A percentile compares a stretch with the other conserved stretches of the same genome.
These are phyloP conservation scores for Scedosporium boydii DNA, from an alignment of 2,329 filamentous ascomycete genomes.

Conservation along the genomic window DNA sequence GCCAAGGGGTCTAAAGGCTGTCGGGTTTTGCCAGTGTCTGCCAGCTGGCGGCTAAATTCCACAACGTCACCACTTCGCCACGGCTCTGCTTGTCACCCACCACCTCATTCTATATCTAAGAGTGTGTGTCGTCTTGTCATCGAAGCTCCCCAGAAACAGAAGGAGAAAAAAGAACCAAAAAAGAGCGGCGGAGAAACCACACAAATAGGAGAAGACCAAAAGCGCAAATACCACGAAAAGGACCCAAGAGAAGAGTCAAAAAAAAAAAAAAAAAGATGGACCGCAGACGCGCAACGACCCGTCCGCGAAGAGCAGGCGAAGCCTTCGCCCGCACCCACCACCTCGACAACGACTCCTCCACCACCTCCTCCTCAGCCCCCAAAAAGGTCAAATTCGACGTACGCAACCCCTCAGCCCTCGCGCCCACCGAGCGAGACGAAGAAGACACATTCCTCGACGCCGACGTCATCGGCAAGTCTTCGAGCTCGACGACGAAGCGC, in stretches of 20 bases:
- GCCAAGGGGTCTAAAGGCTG: too few relatives aligned
- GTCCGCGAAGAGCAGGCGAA: slow-evolving; percentile 77
- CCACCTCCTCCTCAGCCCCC: slow-evolving; percentile 26
- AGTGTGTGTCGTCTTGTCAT: too few relatives aligned
- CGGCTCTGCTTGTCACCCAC: too few relatives aligned
- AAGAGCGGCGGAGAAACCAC: too few relatives aligned
- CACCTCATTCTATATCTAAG: too few relatives aligned
- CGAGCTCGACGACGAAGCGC: slow-evolving; percentile 67
- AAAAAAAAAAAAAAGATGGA: slow-evolving; percentile 40
- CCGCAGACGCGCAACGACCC: slow-evolving; percentile 53
- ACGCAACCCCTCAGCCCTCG: slow-evolving; percentile 87
- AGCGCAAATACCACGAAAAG: too few relatives aligned
- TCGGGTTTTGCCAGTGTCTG: too few relatives aligned
- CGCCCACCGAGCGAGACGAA: slow-evolving; percentile 67
- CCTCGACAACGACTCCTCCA: slow-evolving; percentile 37
- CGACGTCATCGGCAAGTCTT: slow-evolving; percentile 78
- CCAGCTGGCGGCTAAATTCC: too few relatives aligned
- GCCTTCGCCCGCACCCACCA: slow-evolving; percentile 69
- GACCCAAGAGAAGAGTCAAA: neutral
- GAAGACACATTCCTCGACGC: slow-evolving; percentile 62
- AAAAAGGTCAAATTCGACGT: slow-evolving; percentile 91
- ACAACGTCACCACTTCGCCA: too few relatives aligned
- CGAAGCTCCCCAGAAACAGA: too few relatives aligned
- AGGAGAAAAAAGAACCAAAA: too few relatives aligned
- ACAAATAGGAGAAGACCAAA: too few relatives aligned